Base-by-base conservation (phyloP, 1,284 basidiomycete genomes). In the Veloboletus limbatus region DNA sequence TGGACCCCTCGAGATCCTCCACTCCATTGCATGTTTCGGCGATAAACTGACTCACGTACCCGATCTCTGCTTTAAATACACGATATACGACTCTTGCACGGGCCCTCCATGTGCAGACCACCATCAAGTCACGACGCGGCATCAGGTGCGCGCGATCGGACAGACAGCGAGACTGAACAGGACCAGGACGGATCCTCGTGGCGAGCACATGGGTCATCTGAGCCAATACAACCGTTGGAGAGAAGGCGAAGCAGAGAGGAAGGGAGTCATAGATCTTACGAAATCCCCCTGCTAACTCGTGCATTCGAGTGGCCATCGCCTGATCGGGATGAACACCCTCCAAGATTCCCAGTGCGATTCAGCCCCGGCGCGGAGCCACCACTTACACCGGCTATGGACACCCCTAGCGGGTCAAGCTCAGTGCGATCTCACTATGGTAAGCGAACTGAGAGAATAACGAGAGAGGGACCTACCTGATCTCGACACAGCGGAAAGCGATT, bases 81-180 rank as follows among this genome's bases (percentile, higher is more conserved):
- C n/a, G n/a, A 52, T 24, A 48, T 4, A 51, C 42, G 40, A 49
- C 37, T 13, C 40, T 31, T 28, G 35, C 36, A 36, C 51, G 25
- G 26, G 25, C 33, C 25, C 13, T 40, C 24, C 43, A 63, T 51
- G 65, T 46, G 43, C 51, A 49, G 48, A 48, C 56, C 55, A 48
- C 49, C 55, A 38, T 50, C 63, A 20, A 35, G 36, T 21, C 32
- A 47, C 44, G 51, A 31, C 31, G 32, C 49, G 35, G 21, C 22
- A 24, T 41, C 60, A 22, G 27, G 32, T 6, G 35, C 45, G 47
- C 45, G 30, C 13, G 59, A 59, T 35, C 63, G 43, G 43, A 32
- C 47, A 18, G 60, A 61, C 17, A 56, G 62, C 51, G 66, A 73
- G 49, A 56, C 54, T 7, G 69, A 71, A 47, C 62, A 66, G 45